These are phyloP conservation scores for Ceratocystis albifundus DNA, from an alignment of 2,329 filamentous ascomycete species.

Conservation along the genomic window DNA sequence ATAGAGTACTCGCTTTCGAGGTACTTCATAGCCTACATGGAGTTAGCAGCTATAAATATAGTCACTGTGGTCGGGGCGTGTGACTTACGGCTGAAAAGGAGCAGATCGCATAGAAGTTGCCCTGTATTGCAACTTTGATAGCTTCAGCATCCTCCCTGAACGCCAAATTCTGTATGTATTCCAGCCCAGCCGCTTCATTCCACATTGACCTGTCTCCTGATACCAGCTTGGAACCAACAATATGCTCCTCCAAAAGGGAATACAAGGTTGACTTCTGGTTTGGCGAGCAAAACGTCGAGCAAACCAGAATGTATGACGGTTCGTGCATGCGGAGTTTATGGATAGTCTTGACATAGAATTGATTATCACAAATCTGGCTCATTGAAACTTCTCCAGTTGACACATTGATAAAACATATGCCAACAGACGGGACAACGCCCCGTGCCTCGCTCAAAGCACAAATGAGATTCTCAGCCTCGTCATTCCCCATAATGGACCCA, in stretches of 20 bases:
- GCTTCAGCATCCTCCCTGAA: slow-evolving; percentile 70
- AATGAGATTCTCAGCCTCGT: slow-evolving; percentile 58
- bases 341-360: slow-evolving; percentile 78
- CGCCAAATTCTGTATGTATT: slow-evolving; percentile 67
- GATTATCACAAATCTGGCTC: slow-evolving; percentile 84
- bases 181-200: slow-evolving; percentile 66
- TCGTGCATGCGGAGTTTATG: slow-evolving; percentile 75
- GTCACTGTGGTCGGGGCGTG: background rate
- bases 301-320: slow-evolving; percentile 68
- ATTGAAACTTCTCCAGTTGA: slow-evolving; percentile 73
- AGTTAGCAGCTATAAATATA: slow-evolving; percentile 22
- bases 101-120: slow-evolving; percentile 78
- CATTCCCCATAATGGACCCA: slow-evolving; percentile 34
- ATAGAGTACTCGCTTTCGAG: slow-evolving; percentile 58
- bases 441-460: slow-evolving; percentile 81
- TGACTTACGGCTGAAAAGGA: slow-evolving; percentile 68
- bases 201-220: slow-evolving; percentile 62
- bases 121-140: slow-evolving; percentile 64
- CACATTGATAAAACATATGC: slow-evolving; percentile 76
- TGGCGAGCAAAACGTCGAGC: slow-evolving; percentile 53
- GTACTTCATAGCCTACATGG: slow-evolving; percentile 61
- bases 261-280: slow-evolving; percentile 62
- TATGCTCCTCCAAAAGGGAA: slow-evolving; percentile 60
- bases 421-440: slow-evolving; percentile 73
- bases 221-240: slow-evolving; percentile 50